Evolutionary conservation across 2,329 filamentous ascomycete genomes (phyloP).

Genomic region (Cyanodermella asteris): DNA sequence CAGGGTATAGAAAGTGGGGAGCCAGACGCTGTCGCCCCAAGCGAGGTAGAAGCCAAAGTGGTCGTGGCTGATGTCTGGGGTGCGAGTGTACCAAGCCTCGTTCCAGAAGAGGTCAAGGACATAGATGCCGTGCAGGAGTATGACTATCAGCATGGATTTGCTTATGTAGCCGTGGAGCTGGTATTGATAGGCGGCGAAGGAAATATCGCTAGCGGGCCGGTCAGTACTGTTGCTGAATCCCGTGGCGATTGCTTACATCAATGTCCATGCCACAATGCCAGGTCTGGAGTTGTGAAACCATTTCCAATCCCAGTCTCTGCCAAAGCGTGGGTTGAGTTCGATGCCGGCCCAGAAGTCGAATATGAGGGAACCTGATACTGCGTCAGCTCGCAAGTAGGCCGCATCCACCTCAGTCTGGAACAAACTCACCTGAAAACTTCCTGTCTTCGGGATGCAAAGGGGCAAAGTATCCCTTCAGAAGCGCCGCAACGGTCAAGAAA

Average conservation of each 20-base stretch:
- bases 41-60: constrained; percentile 22
- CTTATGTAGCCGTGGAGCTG: constrained; percentile 19
- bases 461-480: constrained; percentile 18
- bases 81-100: constrained; percentile 21
- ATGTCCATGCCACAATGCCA: constrained; percentile 25
- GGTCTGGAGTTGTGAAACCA: constrained; percentile 25
- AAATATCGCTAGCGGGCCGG: constrained; percentile 13
- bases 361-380: constrained; percentile 44
- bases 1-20: constrained; percentile 25
- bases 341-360: constrained; percentile 81
- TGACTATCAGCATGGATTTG: constrained; percentile 22
- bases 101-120: constrained; percentile 28
- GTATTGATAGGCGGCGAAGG: constrained; percentile 20
- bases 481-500: constrained; percentile 14
- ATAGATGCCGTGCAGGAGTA: constrained; percentile 23
- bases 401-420: neutral
- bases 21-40: constrained; percentile 25
- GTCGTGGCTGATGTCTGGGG: constrained; percentile 22
- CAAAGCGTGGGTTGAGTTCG: constrained; percentile 91
- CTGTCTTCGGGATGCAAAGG: constrained; percentile 20
- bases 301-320: constrained; percentile 44
- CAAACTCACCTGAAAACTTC: constrained; percentile 18
- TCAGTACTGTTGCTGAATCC: constrained; percentile 2
- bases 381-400: too few species aligned
- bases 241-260: constrained; percentile 1